Conservation (phyloP, 108 stramenopile genomes). For the Cyclostephanos tholiformis region DNA sequence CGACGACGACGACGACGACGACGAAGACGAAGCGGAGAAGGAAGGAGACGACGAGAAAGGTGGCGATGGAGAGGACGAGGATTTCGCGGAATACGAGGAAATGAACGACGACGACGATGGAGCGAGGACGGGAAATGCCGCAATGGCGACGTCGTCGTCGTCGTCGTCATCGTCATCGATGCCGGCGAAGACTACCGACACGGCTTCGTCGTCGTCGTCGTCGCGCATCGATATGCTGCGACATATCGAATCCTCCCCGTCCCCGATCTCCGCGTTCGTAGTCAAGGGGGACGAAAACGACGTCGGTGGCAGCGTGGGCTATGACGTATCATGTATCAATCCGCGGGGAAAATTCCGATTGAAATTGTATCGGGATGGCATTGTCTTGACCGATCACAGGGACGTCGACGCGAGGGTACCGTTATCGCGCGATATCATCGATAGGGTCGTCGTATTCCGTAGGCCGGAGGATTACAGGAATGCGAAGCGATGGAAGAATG, state of each 20-base stretch:
- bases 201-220: neutral
- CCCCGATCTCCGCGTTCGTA: neutral
- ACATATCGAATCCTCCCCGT: neutral
- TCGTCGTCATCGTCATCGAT: neutral
- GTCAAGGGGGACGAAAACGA: neutral
- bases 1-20: too few species aligned
- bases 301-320: neutral
- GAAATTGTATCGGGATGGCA: constrained; percentile 46
- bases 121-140: too few species aligned
- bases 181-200: too few species aligned
- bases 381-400: constrained; percentile 49
- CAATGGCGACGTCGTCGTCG: too few species aligned
- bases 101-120: too few species aligned
- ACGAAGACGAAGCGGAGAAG: too few species aligned
- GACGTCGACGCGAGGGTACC: constrained; percentile 37
- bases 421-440: constrained; percentile 13
- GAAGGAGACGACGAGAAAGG: too few species aligned
- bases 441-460: constrained; percentile 61
- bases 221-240: neutral
- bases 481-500: neutral
- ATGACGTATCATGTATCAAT: constrained; percentile 55
- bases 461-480: constrained; percentile 74
- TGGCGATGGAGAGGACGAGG: neutral
- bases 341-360: constrained; percentile 63
- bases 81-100: too few species aligned